Percentiles rank a stretch among this genome's conserved stretches.
Conservation (phyloP, 805 yeast species). For the Ogataea pini region DNA sequence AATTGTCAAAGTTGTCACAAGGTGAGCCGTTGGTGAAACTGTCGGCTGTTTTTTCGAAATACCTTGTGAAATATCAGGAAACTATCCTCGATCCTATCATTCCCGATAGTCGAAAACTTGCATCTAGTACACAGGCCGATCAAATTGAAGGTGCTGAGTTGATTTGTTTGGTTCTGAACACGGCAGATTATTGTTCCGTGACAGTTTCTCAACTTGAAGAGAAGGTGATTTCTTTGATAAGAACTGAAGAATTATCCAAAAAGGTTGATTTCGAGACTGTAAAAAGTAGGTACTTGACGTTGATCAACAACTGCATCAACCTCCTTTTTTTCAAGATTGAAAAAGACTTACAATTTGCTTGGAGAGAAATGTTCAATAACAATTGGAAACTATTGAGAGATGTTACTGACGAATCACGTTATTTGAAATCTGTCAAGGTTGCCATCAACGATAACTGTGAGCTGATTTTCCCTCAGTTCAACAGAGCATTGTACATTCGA, state of each 20-base stretch:
- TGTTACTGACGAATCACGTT: constrained; percentile 74
- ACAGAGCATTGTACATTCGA: constrained; percentile 69
- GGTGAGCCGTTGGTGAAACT: constrained; percentile 53
- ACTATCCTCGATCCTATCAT: constrained; percentile 51
- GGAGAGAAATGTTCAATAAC: constrained; percentile 80
- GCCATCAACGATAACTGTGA: constrained; percentile 47
- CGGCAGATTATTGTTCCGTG: constrained; percentile 84
- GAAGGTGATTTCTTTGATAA: constrained; percentile 44
- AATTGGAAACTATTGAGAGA: constrained; percentile 68
- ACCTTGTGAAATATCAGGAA: constrained; percentile 59
- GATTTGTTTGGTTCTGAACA: constrained; percentile 73
- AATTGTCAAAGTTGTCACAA: constrained; percentile 60
- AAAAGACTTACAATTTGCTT: constrained; percentile 61
- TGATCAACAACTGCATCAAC: constrained; percentile 59
- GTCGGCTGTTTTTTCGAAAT: constrained; percentile 60
- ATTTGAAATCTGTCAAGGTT: constrained; percentile 57
- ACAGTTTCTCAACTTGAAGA: constrained; percentile 80
- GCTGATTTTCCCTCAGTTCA: constrained; percentile 55
- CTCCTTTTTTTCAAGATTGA: constrained; percentile 59
- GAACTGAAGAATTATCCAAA: constrained; percentile 36
- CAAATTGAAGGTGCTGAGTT: constrained; percentile 64
- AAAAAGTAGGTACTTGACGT: constrained; percentile 55
- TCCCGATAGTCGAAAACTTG: constrained; percentile 38
- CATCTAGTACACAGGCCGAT: constrained; percentile 35
- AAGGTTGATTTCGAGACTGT: constrained; percentile 55